phyloP scores from a whole-genome alignment of 495 filamentous ascomycete genomes.

The Cercophora sp. region DNA sequence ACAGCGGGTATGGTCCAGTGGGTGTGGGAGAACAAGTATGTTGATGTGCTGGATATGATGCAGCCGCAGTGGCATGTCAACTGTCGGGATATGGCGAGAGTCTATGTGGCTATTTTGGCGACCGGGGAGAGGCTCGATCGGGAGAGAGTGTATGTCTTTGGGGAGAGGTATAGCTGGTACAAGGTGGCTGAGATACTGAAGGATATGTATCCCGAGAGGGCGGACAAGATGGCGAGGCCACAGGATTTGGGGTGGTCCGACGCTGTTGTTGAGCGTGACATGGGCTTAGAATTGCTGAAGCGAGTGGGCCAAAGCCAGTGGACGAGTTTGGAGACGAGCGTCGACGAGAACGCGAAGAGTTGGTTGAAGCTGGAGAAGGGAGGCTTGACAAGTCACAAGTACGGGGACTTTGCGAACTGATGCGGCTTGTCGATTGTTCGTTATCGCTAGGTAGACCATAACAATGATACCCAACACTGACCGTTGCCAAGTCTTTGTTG shows the following conservation, averaged over 20 bases:
- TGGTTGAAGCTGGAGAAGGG: constrained; percentile 17
- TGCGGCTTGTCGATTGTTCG: background rate
- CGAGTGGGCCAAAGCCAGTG: constrained; percentile 31
- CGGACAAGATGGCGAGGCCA: constrained; percentile 15
- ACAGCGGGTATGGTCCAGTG: constrained; percentile 33
- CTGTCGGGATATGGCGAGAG: constrained; percentile 23
- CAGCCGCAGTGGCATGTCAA: constrained; percentile 34
- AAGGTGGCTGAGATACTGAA: constrained; percentile 27
- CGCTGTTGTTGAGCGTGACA: constrained; percentile 31
- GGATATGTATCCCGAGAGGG: constrained; percentile 26
- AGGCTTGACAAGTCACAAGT: constrained; percentile 12
- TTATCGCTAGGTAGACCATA: too few relatives aligned
- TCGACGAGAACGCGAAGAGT: constrained; percentile 25
- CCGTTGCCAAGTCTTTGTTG: too few relatives aligned
- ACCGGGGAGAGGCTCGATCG: constrained; percentile 25
- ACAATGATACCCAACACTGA: too few relatives aligned
- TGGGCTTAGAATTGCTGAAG: constrained; percentile 26
- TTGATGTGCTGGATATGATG: constrained; percentile 23
- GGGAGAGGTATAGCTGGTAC: constrained; percentile 29
- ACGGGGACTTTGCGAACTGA: background rate
- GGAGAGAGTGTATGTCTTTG: constrained; percentile 32
- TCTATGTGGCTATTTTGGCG: constrained; percentile 31
- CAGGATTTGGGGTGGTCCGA: constrained; percentile 31
- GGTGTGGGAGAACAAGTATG: constrained; percentile 25
- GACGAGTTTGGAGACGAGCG: constrained; percentile 34